phyloP scores from a whole-genome alignment of 2,329 filamentous ascomycete genomes.

The Furcasterigmium sp. region DNA sequence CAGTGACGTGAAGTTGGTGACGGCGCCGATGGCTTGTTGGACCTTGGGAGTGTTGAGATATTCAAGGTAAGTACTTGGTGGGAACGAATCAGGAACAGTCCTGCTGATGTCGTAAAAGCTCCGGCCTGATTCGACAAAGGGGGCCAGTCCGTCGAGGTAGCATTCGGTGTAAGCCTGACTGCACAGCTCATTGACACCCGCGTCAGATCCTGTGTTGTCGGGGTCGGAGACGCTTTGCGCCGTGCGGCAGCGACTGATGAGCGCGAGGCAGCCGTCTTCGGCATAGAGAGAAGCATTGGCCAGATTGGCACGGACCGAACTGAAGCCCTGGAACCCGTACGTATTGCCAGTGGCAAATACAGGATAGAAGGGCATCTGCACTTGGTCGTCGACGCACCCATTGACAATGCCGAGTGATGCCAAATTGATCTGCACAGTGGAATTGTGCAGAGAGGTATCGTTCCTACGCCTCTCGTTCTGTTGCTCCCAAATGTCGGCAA shows the following conservation, averaged over 20 bases:
- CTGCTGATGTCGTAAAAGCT: conserved; percentile 60
- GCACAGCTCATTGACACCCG: conserved; percentile 7
- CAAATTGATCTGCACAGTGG: conserved; percentile 55
- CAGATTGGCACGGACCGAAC: conserved; percentile 8
- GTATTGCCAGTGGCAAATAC: conserved; percentile 58
- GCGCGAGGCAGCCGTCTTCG: conserved; percentile 9
- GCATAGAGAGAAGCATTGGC: conserved; percentile 10
- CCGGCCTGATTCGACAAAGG: conserved; percentile 50
- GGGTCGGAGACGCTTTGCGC: conserved; percentile 8
- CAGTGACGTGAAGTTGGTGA: conserved; percentile 50
- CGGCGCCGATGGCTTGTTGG: conserved; percentile 51
- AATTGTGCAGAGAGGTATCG: conserved; percentile 40
- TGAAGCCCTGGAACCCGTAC: conserved; percentile 45
- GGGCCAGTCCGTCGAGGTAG: conserved; percentile 48
- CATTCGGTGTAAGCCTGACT: conserved; percentile 25
- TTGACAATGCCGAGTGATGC: conserved; percentile 65
- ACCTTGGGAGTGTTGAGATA: conserved; percentile 58
- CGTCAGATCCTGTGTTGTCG: conserved; percentile 7
- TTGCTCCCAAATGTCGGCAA: conserved; percentile 52
- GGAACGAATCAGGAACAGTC: conserved; percentile 52
- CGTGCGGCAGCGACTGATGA: conserved; percentile 11
- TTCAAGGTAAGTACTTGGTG: conserved; percentile 53
- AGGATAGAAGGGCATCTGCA: conserved; percentile 54
- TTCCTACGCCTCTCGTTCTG: conserved; percentile 55
- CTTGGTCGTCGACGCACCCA: conserved; percentile 60